Percentiles rank a stretch among this genome's conserved stretches.
Evolutionary conservation across 1,284 basidiomycete genomes (phyloP).

Genomic region (Wallemia mellicola): DNA sequence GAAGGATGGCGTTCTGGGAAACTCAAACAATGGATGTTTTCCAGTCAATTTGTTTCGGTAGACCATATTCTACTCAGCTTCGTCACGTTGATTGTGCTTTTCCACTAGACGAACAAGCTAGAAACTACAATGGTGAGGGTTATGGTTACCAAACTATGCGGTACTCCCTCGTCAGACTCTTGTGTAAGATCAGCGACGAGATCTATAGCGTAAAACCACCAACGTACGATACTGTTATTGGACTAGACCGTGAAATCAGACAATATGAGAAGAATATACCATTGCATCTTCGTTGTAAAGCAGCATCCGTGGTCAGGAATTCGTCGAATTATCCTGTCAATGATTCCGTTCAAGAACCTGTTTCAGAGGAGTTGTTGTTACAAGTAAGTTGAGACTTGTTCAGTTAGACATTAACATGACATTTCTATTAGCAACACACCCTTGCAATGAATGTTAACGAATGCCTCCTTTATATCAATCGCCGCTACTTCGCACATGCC

Average conservation of each 20-base stretch:
- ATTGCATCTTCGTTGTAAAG: neutral
- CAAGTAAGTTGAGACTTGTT: too few relatives aligned
- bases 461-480: constrained; percentile 22
- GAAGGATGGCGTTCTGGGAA: constrained; percentile 11
- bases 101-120: constrained; percentile 3
- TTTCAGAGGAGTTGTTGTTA: neutral
- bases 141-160: constrained; percentile 8
- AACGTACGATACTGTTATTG: neutral
- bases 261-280: neutral
- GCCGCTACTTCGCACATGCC: constrained; percentile 23
- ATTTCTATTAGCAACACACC: constrained; percentile 3
- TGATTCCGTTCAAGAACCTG: neutral
- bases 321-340: neutral
- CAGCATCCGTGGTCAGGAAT: neutral
- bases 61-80: constrained; percentile 5
- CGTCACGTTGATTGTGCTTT: constrained; percentile 5
- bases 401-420: too few relatives aligned
- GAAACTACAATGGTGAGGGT: neutral
- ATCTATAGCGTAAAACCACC: neutral
- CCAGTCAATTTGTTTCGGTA: constrained; percentile 11
- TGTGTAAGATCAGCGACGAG: constrained; percentile 2
- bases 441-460: constrained; percentile 10
- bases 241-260: neutral
- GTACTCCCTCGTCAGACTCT: constrained; percentile 4
- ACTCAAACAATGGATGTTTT: constrained; percentile 9